Base-by-base conservation (phyloP, 176 grass and related monocot genomes). In the Paspalum vaginatum region DNA sequence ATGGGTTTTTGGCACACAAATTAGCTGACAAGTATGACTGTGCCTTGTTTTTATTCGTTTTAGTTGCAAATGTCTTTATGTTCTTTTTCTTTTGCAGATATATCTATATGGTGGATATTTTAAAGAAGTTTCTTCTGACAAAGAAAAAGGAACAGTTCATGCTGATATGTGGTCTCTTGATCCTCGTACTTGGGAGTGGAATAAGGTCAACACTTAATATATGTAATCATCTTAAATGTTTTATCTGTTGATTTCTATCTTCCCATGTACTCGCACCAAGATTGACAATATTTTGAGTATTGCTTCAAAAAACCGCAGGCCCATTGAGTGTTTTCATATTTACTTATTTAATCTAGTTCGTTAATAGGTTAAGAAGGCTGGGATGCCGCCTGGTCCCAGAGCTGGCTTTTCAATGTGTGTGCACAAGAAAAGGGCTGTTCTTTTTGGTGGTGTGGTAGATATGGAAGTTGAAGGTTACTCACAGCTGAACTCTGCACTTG, bases 121-220 rank as follows among this genome's bases (percentile, higher is more conserved):
- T 59, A 98, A 98, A 92, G 95, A 98, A 87, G 84, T 94, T 78
- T 87, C 79, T 72, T 81, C 92, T 75, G 92, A 98, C 65, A 94
- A 94, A 93, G 95, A 98, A 91, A 98, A 94, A 89, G 95, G 95
- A 75, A 93, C 89, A 83, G 92, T 98, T 65, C 92, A 98, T 92
- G 93, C 95, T 78, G 95, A 98, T 59, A 85, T 91, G 81, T 98
- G 92, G 95, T 91, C 87, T 57, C 95, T 98, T 83, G 95, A 98
- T 89, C 90, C 95, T 85, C 92, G 88, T 63, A 94, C 85, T 72
- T 98, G 95, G 95, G 95, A 94, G 81, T 98, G 95, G 95, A 98
- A 91, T 75, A 98, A 94, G 95, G 95, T 98, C 62, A 43, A 53
- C 18, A 82, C 54, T 83, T 75, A 83, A 81, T 45, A 70, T 90